Conservation (phyloP, 495 filamentous ascomycete genomes). For the Rhizodiscina lignyota region DNA sequence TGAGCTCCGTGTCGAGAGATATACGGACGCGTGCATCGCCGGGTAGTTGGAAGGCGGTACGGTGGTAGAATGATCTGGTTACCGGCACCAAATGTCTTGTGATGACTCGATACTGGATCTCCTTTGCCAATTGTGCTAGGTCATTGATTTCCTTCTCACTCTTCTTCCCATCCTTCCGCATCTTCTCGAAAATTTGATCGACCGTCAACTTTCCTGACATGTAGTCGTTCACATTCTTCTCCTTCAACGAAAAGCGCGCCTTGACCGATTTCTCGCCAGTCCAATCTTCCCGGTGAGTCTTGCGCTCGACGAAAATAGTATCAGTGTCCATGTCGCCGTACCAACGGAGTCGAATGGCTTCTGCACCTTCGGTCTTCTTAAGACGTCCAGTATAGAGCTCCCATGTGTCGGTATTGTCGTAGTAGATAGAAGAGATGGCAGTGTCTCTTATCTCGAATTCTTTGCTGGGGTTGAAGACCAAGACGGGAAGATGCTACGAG, state of each 20-base stretch:
- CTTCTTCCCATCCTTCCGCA: slow-evolving; percentile 82
- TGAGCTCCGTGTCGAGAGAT: slow-evolving; percentile 88
- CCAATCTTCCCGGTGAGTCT: slow-evolving; percentile 98
- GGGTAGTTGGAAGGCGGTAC: slow-evolving; percentile 92
- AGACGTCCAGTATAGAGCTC: slow-evolving; percentile 84
- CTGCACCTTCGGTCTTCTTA: slow-evolving; percentile 94
- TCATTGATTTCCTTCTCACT: slow-evolving; percentile 75
- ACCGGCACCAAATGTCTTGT: slow-evolving; percentile 72
- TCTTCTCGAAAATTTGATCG: slow-evolving; percentile 79
- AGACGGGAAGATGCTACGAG: slow-evolving; percentile 67
- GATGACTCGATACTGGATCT: slow-evolving; percentile 85
- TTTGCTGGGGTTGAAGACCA: slow-evolving; percentile 95
- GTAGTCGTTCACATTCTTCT: slow-evolving; percentile 91
- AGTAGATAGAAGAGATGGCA: slow-evolving; percentile 97
- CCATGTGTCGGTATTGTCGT: slow-evolving; percentile 84
- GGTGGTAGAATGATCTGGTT: slow-evolving; percentile 88
- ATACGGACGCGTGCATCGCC: slow-evolving; percentile 94
- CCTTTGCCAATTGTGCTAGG: slow-evolving; percentile 73
- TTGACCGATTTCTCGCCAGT: slow-evolving; percentile 98
- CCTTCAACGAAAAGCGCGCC: slow-evolving; percentile 83
- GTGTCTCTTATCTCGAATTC: slow-evolving; percentile 81
- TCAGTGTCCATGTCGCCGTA: slow-evolving; percentile 92
- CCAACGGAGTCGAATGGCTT: slow-evolving; percentile 92
- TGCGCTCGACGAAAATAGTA: slow-evolving; percentile 92
- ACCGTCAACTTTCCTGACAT: slow-evolving; percentile 67